These are phyloP conservation scores for Juglanconis sp. DNA, from an alignment of 2,329 filamentous ascomycete species.

Conservation along the genomic window DNA sequence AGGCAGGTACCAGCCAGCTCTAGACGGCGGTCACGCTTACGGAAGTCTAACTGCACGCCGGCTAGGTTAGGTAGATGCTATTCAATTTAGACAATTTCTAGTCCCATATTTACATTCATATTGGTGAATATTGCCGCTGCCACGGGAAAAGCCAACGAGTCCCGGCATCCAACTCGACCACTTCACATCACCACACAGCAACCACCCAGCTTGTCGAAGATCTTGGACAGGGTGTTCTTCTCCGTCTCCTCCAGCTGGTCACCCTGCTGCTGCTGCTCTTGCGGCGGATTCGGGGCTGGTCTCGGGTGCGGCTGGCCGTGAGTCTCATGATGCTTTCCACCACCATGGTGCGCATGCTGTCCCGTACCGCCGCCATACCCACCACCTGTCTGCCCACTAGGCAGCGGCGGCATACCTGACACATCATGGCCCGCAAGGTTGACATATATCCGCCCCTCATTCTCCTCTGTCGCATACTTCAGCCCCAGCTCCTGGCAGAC, in stretches of 20 bases:
- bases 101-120: no score
- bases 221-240: slow-evolving; percentile 56
- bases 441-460: slow-evolving; percentile 84
- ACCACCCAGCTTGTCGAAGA: slow-evolving; percentile 61
- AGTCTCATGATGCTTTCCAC: slow-evolving; percentile 38
- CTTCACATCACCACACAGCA: slow-evolving; percentile 62
- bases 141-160: background rate
- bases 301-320: slow-evolving; percentile 38
- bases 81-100: no score
- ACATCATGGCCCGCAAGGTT: slow-evolving; percentile 74
- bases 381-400: slow-evolving; percentile 44
- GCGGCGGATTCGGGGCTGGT: slow-evolving; percentile 32
- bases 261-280: slow-evolving; percentile 37
- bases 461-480: slow-evolving; percentile 80
- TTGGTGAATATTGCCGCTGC: background rate
- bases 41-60: no score
- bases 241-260: slow-evolving; percentile 59
- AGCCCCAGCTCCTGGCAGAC: slow-evolving; percentile 81
- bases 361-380: slow-evolving; percentile 33
- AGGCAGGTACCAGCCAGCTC: no score
- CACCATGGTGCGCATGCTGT: slow-evolving; percentile 36
- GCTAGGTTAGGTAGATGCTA: no score
- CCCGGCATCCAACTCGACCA: background rate
- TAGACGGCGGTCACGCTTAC: no score
- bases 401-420: slow-evolving; percentile 35